phyloP scores from a whole-genome alignment of 2,329 filamentous ascomycete species.

The Fonsecaea nubica region DNA sequence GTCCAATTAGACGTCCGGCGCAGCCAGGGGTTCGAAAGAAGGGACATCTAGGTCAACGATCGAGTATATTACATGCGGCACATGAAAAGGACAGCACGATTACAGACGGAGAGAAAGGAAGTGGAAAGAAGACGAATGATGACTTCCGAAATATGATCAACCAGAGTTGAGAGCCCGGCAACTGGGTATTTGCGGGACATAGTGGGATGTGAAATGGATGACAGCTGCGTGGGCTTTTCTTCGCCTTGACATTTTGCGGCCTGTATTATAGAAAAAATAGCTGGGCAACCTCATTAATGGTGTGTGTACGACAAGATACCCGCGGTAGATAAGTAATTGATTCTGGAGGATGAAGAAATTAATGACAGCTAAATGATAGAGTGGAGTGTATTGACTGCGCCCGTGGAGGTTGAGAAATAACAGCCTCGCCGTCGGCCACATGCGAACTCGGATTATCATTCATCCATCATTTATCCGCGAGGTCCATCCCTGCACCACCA shows the following conservation, averaged over 20 bases:
- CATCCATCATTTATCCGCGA: slow-evolving; percentile 15
- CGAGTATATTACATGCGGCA: slow-evolving; percentile 15
- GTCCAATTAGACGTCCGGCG: slow-evolving; percentile 53
- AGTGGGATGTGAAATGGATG: background rate
- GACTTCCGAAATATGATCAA: slow-evolving; percentile 57
- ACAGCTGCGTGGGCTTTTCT: background rate
- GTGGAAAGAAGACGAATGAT: slow-evolving; percentile 60
- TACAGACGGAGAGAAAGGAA: slow-evolving; percentile 11
- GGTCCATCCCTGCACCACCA: background rate
- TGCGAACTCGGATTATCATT: background rate
- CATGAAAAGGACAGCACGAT: slow-evolving; percentile 30
- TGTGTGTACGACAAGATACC: background rate
- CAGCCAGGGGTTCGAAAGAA: slow-evolving; percentile 48
- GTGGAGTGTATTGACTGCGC: background rate
- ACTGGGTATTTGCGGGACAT: background rate
- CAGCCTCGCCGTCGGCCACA: background rate
- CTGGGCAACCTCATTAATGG: slow-evolving; percentile 6
- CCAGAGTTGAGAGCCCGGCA: slow-evolving; percentile 15
- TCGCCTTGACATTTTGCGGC: slow-evolving; percentile 8
- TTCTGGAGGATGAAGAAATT: background rate
- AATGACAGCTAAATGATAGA: too few relatives aligned
- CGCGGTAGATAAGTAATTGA: background rate
- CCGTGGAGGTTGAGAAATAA: background rate
- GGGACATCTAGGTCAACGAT: slow-evolving; percentile 35
- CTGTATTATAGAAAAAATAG: slow-evolving; percentile 16